Conservation (phyloP, 495 filamentous ascomycete species). For the Xylaria telfairii region DNA sequence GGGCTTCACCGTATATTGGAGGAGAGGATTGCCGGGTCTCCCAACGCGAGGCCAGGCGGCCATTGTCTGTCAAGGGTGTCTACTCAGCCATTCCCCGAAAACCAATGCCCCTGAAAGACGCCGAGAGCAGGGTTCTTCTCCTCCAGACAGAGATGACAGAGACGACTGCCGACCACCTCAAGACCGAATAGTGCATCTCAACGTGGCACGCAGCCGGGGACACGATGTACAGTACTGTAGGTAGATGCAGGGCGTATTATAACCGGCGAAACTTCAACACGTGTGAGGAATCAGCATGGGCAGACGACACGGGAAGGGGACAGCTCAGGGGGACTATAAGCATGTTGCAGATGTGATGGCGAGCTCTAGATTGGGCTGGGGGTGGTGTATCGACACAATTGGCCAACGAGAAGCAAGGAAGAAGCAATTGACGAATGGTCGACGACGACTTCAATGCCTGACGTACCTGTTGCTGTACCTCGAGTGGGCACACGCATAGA, state of each 20-base stretch:
- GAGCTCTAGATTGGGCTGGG: neutral
- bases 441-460: neutral
- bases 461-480: neutral
- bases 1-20: constrained; percentile 8
- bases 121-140: neutral
- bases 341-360: constrained; percentile 21
- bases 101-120: constrained; percentile 12
- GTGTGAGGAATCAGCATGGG: constrained; percentile 21
- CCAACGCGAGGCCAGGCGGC: neutral
- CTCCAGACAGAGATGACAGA: neutral
- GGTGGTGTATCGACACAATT: neutral
- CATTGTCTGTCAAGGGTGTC: neutral
- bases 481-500: neutral
- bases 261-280: constrained; percentile 17
- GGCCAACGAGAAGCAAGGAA: neutral
- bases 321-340: neutral
- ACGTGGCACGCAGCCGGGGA: constrained; percentile 16
- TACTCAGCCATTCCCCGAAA: neutral
- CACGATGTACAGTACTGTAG: constrained; percentile 1
- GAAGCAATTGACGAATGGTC: constrained; percentile 20
- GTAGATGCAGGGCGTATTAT: constrained; percentile 13
- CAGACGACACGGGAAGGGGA: neutral
- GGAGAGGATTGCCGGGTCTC: neutral
- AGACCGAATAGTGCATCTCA: constrained; percentile 19
- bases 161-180: constrained; percentile 7